A percentile compares a stretch with the other conserved stretches of the same genome.
Conservation (phyloP, 768 basidiomycete genomes). For the Kwoniella heveanensis region DNA sequence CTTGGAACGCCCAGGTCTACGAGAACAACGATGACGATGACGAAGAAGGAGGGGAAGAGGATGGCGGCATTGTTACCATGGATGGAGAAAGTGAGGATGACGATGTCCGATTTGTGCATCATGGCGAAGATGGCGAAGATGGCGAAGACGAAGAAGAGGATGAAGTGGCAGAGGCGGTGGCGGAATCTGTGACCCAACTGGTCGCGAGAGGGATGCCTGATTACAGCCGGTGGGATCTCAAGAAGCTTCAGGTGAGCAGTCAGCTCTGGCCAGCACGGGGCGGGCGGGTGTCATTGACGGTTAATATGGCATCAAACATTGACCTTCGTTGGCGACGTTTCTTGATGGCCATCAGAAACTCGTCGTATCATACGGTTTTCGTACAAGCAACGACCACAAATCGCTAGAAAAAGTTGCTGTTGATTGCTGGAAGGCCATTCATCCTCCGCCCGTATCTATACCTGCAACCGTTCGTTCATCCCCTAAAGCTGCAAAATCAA, state of each 20-base stretch:
- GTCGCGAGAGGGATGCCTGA: constrained; percentile 43
- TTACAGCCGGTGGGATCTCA: constrained; percentile 35
- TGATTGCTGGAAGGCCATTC: constrained; percentile 43
- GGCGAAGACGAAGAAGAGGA: constrained; percentile 18
- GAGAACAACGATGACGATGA: too few species aligned
- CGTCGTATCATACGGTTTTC: constrained; percentile 30
- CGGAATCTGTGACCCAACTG: constrained; percentile 21
- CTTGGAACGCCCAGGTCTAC: background rate
- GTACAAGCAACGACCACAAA: constrained; percentile 22
- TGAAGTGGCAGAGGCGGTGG: background rate
- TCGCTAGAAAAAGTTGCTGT: constrained; percentile 33
- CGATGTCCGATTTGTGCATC: background rate
- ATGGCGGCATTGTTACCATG: background rate
- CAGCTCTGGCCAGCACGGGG: too few species aligned
- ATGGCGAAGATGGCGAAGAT: constrained; percentile 3
- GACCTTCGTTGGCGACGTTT: too few species aligned
- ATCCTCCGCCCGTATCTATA: constrained; percentile 12
- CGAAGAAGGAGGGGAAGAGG: background rate
- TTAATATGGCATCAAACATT: too few species aligned
- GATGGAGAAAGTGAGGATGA: background rate
- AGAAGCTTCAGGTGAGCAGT: constrained; percentile 34
- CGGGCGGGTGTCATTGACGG: too few species aligned
- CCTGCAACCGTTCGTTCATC: too few species aligned
- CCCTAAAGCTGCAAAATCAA: too few species aligned
- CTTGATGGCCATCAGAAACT: constrained; percentile 17